A percentile compares a stretch with the other conserved stretches of the same genome.
These are phyloP conservation scores for Aquilaria malaccensis DNA, from an alignment of 345 rosid species.

Conservation along the genomic window DNA sequence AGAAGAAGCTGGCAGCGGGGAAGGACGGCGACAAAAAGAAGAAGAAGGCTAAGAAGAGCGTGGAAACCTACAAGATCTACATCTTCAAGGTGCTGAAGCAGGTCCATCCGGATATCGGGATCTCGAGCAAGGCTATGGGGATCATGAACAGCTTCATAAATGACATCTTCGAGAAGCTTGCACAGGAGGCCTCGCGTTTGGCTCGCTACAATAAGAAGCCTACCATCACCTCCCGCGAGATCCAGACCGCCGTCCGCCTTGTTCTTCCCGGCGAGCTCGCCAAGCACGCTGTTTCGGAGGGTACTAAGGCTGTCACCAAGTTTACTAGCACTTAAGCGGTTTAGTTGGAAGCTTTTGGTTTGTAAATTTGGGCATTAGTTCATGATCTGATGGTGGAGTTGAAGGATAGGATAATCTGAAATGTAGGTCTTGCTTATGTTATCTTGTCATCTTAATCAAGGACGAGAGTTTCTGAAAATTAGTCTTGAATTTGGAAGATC, in stretches of 20 bases:
- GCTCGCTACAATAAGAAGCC: conserved; percentile 39
- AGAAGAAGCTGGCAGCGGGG: conserved; percentile 27
- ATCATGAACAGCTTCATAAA: conserved; percentile 28
- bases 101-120: conserved; percentile 34
- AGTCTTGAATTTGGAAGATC: neutral
- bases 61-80: conserved; percentile 38
- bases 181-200: conserved; percentile 23
- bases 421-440: too few species aligned
- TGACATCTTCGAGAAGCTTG: conserved; percentile 35
- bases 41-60: conserved; percentile 27
- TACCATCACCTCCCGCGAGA: conserved; percentile 32
- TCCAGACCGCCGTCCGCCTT: conserved; percentile 29
- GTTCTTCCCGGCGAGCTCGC: conserved; percentile 33
- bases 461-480: too few species aligned
- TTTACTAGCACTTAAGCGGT: conserved; percentile 21
- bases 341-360: too few species aligned
- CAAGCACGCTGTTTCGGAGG: conserved; percentile 33
- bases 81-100: conserved; percentile 37
- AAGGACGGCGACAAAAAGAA: conserved; percentile 27
- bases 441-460: too few species aligned
- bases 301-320: conserved; percentile 34
- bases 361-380: too few species aligned
- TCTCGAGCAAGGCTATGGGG: conserved; percentile 34
- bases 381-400: too few species aligned
- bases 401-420: too few species aligned